Percentiles rank a stretch among this genome's conserved stretches.
Evolutionary conservation across 441 rosid species (phyloP).

Genomic region (Croton laevigatus): DNA sequence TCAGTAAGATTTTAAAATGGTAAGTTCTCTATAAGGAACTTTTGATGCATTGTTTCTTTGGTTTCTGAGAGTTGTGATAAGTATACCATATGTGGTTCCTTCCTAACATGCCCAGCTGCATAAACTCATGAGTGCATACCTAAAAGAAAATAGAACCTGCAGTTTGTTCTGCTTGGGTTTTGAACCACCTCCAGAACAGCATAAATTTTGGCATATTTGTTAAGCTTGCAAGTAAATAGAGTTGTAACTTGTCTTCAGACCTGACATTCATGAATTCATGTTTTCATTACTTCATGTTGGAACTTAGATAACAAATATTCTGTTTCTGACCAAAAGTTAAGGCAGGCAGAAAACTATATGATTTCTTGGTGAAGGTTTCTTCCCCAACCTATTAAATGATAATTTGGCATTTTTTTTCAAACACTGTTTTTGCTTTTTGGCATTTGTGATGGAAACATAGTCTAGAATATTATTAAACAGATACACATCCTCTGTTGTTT

Average conservation of each 20-base stretch:
- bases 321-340: not conserved
- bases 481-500: not conserved
- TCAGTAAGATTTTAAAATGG: constrained; percentile 70
- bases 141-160: not conserved
- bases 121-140: too few species aligned
- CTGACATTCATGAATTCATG: constrained; percentile 7
- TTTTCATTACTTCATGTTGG: not conserved
- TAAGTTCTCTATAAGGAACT: constrained; percentile 23
- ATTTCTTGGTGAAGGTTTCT: not conserved
- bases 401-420: not conserved
- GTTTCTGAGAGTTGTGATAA: not conserved
- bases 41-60: not conserved
- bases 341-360: not conserved
- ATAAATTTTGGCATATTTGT: not conserved
- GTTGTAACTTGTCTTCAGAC: not conserved
- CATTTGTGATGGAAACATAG: not conserved
- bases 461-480: not conserved
- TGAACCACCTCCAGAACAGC: not conserved
- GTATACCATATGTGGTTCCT: not conserved
- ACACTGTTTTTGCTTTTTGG: not conserved
- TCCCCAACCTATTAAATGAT: not conserved
- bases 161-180: not conserved
- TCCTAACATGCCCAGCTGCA: not conserved
- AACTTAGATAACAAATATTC: not conserved
- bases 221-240: not conserved